Percentiles rank a stretch among this genome's conserved stretches.
Conservation (phyloP, 768 basidiomycete species). For the Antrodiella citrinella region DNA sequence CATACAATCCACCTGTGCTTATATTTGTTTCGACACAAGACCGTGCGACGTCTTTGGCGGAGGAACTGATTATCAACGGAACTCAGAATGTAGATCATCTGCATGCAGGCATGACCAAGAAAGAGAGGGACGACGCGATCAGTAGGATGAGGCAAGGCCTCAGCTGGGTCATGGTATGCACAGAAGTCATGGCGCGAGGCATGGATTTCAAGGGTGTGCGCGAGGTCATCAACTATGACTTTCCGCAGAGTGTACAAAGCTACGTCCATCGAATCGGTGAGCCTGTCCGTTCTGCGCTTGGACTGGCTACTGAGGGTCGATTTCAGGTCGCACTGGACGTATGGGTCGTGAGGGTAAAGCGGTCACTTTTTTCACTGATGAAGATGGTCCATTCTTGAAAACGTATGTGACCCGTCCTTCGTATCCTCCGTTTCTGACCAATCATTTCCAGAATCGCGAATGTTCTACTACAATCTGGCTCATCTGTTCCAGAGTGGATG, state of each 20-base stretch:
- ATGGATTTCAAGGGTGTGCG: constrained; percentile 96
- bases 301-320: neutral
- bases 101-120: constrained; percentile 83
- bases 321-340: constrained; percentile 82
- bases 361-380: constrained; percentile 91
- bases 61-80: constrained; percentile 74
- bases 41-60: constrained; percentile 69
- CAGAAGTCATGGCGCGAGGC: constrained; percentile 95
- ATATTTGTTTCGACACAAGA: constrained; percentile 90
- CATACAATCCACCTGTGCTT: constrained; percentile 85
- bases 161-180: constrained; percentile 93
- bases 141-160: constrained; percentile 80
- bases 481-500: constrained; percentile 90
- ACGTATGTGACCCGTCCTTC: constrained; percentile 40
- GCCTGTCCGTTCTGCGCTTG: constrained; percentile 5
- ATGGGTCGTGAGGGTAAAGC: constrained; percentile 91
- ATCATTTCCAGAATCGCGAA: constrained; percentile 70
- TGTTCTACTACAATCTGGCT: constrained; percentile 90
- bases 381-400: constrained; percentile 88
- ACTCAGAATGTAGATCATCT: constrained; percentile 80
- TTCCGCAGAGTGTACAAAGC: constrained; percentile 90
- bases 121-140: constrained; percentile 82
- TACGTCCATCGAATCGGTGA: constrained; percentile 93
- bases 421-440: constrained; percentile 3
- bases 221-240: constrained; percentile 96